These are phyloP conservation scores for Lomentospora prolificans DNA, from an alignment of 2,329 filamentous ascomycete species.

Conservation along the genomic window DNA sequence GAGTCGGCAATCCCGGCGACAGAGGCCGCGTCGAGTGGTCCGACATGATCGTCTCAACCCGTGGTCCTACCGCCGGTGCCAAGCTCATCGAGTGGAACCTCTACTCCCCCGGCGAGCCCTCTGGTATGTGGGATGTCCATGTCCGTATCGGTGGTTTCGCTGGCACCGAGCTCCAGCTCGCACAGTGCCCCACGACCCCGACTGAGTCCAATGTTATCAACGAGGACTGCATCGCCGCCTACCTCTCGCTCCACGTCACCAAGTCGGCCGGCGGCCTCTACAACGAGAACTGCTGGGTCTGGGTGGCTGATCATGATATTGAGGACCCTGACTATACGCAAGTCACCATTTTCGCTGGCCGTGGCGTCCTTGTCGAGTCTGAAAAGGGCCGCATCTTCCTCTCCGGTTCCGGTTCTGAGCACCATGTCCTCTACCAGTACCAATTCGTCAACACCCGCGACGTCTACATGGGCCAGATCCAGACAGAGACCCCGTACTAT, in stretches of 20 bases:
- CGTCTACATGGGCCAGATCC: slow-evolving; percentile 53
- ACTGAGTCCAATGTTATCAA: slow-evolving; percentile 14
- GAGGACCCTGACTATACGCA: slow-evolving; percentile 37
- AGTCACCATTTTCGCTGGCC: slow-evolving; percentile 41
- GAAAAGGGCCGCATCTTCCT: slow-evolving; percentile 40
- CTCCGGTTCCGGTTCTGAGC: slow-evolving; percentile 55
- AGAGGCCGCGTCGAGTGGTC: slow-evolving; percentile 58
- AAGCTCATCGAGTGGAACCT: slow-evolving; percentile 67
- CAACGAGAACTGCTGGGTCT: slow-evolving; percentile 36
- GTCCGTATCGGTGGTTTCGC: slow-evolving; percentile 64
- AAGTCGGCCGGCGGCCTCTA: slow-evolving; percentile 26
- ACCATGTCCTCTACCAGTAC: slow-evolving; percentile 60
- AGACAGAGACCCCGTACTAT: slow-evolving; percentile 64
- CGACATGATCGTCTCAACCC: slow-evolving; percentile 62
- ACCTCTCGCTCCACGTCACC: slow-evolving; percentile 33
- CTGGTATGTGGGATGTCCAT: slow-evolving; percentile 67
- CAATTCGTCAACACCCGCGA: slow-evolving; percentile 51
- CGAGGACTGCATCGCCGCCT: slow-evolving; percentile 29
- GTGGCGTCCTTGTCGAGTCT: slow-evolving; percentile 38
- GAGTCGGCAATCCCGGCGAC: slow-evolving; percentile 55
- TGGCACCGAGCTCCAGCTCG: slow-evolving; percentile 57
- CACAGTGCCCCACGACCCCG: slow-evolving; percentile 52
- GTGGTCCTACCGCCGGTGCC: slow-evolving; percentile 57
- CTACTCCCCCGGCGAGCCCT: slow-evolving; percentile 30
- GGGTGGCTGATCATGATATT: slow-evolving; percentile 44